These are phyloP conservation scores for Colletotrichum melonis DNA, from an alignment of 2,329 filamentous ascomycete genomes.

Conservation along the genomic window DNA sequence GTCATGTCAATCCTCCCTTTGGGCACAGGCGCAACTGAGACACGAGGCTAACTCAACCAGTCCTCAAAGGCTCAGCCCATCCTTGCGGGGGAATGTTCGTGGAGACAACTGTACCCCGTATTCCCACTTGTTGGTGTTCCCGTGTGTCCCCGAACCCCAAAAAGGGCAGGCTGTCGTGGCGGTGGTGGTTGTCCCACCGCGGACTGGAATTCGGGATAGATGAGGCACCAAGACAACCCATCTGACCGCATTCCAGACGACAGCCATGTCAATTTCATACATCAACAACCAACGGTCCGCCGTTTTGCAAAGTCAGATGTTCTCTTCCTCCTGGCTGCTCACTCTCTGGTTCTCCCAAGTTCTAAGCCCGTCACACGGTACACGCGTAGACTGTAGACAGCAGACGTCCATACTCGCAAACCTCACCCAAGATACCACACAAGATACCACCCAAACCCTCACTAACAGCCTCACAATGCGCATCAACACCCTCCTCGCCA, in stretches of 20 bases:
- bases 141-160: neutral
- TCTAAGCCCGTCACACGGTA: no score
- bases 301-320: neutral
- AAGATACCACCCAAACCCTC: neutral
- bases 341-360: neutral
- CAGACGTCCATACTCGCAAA: no score
- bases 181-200: neutral
- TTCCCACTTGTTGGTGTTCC: neutral
- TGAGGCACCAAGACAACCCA: constrained; percentile 13
- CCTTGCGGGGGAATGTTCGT: neutral
- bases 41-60: neutral
- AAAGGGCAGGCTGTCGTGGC: neutral
- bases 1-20: neutral
- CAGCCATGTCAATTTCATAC: neutral
- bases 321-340: neutral
- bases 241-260: constrained; percentile 8
- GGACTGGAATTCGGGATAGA: constrained; percentile 25
- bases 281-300: constrained; percentile 3
- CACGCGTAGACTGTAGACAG: no score
- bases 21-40: neutral
- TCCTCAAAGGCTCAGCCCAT: neutral
- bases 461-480: neutral
- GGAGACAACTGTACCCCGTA: neutral
- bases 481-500: constrained; percentile 2
- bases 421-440: neutral